Base-by-base conservation (phyloP, 352 stramenopile species). In the Phytophthora hibernalis region DNA sequence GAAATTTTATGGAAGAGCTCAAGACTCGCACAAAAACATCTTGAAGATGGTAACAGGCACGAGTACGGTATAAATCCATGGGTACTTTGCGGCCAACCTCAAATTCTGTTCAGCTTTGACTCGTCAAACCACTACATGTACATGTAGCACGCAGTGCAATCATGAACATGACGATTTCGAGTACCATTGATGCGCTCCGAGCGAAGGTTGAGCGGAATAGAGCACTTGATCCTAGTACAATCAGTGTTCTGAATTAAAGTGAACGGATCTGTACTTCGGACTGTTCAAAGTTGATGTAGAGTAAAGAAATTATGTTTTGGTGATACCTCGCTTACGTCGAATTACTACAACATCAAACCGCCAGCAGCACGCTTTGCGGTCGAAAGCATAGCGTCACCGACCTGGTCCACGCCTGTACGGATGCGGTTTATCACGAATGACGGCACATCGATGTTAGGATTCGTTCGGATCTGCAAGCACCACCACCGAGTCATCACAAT, bases 1-100 rank as follows among this genome's bases (percentile, higher is more conserved):
- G 57, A 5, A 76, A 52, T 22, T 78, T 83, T 33, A 31, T 80
- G n/a, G 74, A 76, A 18, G 72, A 83, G 40, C 61, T 83, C 47
- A 83, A 76, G 45, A 62, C 64, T 42, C 72, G 67, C 42, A 53
- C 75, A 48, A 30, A 12, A 33, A 21, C 21, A 16, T 47, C 40
- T 47, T 47, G 37, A 44, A 47, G 33, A 40, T 11, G 5, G 16
- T 11, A 16, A 38, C 9, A 38, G 0, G 13, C 24, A 47, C 26
- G 40, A 47, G 40, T 47, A 47, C 24, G n/a, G 12, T n/a, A 20
- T 35, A 10, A 28, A 20, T 21, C 35, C 20, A 33, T 51, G 5
- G 33, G 8, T 12, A 12, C 28, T 33, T 33, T 2, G 28, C 2
- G 12, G 28, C 6, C 28, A n/a, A 33, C 28, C 28, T 33, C 28